Evolutionary conservation across 257 asterid genomes (phyloP).

Genomic region (Knoxia roxburghii): DNA sequence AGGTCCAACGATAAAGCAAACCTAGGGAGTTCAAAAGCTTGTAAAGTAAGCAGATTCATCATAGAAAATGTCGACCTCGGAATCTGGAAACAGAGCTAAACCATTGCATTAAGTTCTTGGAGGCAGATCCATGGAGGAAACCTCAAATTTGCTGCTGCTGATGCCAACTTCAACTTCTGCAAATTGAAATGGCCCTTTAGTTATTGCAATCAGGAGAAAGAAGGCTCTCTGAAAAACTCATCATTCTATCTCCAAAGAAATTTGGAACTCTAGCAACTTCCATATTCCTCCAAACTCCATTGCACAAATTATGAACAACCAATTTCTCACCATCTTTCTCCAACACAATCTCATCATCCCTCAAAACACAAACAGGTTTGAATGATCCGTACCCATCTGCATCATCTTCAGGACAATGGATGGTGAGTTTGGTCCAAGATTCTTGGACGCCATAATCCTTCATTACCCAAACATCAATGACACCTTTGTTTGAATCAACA

Average conservation of each 20-base stretch:
- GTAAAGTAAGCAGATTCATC: no score
- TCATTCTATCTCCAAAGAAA: slow-evolving; percentile 10
- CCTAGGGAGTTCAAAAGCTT: no score
- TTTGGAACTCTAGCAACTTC: slow-evolving; percentile 21
- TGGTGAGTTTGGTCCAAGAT: slow-evolving; percentile 35
- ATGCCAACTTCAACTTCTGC: no score
- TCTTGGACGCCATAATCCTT: slow-evolving; percentile 29
- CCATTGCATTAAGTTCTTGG: no score
- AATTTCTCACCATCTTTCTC: slow-evolving; percentile 20
- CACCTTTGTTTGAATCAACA: background rate
- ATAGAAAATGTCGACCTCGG: no score
- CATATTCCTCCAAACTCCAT: slow-evolving; percentile 15
- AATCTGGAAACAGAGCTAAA: no score
- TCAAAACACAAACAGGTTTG: slow-evolving; percentile 19
- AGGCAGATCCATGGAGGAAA: no score
- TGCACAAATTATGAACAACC: slow-evolving; percentile 13
- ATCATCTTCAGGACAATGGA: slow-evolving; percentile 4
- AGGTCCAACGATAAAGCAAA: no score
- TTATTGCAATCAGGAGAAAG: slow-evolving; percentile 17
- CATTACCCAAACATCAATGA: slow-evolving; percentile 39
- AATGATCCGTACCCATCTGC: background rate
- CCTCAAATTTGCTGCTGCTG: no score
- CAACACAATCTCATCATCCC: slow-evolving; percentile 27
- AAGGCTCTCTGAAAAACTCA: slow-evolving; percentile 32
- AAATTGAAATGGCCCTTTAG: no score